phyloP scores from a whole-genome alignment of 2,329 filamentous ascomycete species.

The Bipolaris victoriae region DNA sequence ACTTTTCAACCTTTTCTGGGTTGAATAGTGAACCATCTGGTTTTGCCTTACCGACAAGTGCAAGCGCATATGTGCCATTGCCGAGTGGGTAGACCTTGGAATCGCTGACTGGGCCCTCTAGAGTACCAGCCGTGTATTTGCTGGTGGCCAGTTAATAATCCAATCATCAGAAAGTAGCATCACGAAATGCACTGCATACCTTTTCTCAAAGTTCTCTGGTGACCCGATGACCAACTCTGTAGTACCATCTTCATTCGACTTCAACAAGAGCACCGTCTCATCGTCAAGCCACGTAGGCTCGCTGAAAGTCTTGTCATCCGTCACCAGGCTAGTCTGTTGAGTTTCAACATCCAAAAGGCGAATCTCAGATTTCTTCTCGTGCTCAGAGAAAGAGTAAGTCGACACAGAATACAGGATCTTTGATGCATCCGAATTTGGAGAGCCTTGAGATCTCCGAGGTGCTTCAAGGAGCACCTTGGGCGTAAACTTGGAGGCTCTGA shows the following conservation, averaged over 20 bases:
- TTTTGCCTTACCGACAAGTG: conserved; percentile 66
- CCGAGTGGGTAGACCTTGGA: conserved; percentile 54
- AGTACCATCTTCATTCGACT: conserved; percentile 50
- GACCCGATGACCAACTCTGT: conserved; percentile 49
- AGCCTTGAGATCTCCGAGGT: conserved; percentile 71
- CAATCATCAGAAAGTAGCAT: background rate
- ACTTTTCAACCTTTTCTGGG: conserved; percentile 64
- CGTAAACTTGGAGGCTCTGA: conserved; percentile 73
- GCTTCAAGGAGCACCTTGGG: conserved; percentile 78
- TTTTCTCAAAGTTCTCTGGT: conserved; percentile 39
- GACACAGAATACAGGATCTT: conserved; percentile 72
- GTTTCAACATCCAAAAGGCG: conserved; percentile 72
- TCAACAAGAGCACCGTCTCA: conserved; percentile 65
- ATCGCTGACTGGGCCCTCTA: conserved; percentile 56
- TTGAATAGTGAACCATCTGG: conserved; percentile 74
- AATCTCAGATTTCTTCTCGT: conserved; percentile 71
- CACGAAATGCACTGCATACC: conserved; percentile 24
- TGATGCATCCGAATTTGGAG: conserved; percentile 71
- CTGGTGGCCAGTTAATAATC: conserved; percentile 24
- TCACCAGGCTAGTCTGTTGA: conserved; percentile 69
- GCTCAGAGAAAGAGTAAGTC: conserved; percentile 79
- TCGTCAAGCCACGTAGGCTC: conserved; percentile 80
- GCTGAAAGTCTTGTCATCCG: conserved; percentile 67
- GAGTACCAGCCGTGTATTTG: conserved; percentile 51
- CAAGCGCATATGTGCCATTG: conserved; percentile 51